These are phyloP conservation scores for Phytophthora idaei DNA, from an alignment of 352 stramenopile genomes.

Conservation along the genomic window DNA sequence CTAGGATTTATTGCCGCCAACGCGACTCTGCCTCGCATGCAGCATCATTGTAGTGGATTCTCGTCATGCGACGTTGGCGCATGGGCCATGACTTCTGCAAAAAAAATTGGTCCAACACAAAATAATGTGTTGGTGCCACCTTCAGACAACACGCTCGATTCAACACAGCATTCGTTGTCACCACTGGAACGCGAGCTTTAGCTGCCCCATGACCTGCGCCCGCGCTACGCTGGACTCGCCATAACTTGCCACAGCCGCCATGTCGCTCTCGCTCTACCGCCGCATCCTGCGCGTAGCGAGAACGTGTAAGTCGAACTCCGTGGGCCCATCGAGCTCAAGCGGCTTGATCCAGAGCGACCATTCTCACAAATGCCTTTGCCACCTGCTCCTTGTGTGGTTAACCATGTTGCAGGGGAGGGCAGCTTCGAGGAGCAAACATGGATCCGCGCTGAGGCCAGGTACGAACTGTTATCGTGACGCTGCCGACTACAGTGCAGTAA, in stretches of 20 bases:
- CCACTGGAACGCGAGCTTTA: slow-evolving; percentile 20
- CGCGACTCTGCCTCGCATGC: background rate
- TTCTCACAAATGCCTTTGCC: slow-evolving; percentile 5
- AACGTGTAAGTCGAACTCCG: slow-evolving; percentile 54
- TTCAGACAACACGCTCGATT: background rate
- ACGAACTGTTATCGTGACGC: background rate
- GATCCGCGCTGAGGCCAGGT: slow-evolving; percentile 77
- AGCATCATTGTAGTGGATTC: background rate
- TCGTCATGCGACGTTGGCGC: background rate
- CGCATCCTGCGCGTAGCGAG: slow-evolving; percentile 74
- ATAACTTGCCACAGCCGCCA: slow-evolving; percentile 15
- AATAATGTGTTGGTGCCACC: background rate
- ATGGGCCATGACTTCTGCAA: background rate
- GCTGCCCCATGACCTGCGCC: slow-evolving; percentile 11
- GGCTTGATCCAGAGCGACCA: background rate
- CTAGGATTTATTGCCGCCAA: slow-evolving; percentile 2
- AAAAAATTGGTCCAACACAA: background rate
- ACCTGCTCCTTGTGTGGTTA: slow-evolving; percentile 1
- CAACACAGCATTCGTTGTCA: slow-evolving; percentile 2
- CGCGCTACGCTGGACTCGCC: slow-evolving; percentile 19
- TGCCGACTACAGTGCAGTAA: background rate
- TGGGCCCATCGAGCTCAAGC: background rate
- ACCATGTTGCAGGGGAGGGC: slow-evolving; percentile 59
- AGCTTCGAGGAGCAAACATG: slow-evolving; percentile 59
- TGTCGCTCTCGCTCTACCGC: slow-evolving; percentile 71